These are phyloP conservation scores for Eucalyptus regnans DNA, from an alignment of 345 rosid species.

Conservation along the genomic window DNA sequence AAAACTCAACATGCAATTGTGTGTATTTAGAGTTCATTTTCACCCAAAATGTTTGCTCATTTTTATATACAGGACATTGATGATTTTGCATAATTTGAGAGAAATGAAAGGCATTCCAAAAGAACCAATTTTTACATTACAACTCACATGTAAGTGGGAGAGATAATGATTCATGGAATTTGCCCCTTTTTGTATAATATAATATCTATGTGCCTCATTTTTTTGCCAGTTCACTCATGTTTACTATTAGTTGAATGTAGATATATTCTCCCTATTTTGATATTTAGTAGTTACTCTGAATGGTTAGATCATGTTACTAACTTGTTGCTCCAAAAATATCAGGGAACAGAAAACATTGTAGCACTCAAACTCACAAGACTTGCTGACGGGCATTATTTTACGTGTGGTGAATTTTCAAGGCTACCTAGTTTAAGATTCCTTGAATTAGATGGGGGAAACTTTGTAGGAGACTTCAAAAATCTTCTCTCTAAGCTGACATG, in stretches of 20 bases:
- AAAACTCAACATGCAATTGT: accelerated
- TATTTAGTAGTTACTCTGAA: neutral
- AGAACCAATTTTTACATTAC: neutral
- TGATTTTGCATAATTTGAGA: neutral
- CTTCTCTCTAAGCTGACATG: neutral
- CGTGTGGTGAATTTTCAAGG: neutral
- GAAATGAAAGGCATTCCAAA: neutral
- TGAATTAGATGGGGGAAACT: neutral
- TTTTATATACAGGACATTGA: accelerated
- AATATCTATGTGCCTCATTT: too few species aligned
- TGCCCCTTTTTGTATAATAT: too few species aligned
- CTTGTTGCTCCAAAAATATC: neutral
- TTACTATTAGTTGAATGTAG: too few species aligned
- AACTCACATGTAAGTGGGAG: too few species aligned
- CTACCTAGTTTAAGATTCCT: neutral
- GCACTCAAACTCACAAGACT: neutral
- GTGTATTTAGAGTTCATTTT: neutral
- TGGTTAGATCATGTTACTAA: neutral
- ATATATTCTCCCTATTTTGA: neutral
- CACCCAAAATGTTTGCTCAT: accelerated
- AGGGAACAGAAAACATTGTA: neutral
- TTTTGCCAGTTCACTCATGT: too few species aligned
- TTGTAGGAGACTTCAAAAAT: neutral
- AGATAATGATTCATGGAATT: too few species aligned
- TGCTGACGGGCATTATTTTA: neutral